These are phyloP conservation scores for Syzygium grande DNA, from an alignment of 345 rosid genomes.

Conservation along the genomic window DNA sequence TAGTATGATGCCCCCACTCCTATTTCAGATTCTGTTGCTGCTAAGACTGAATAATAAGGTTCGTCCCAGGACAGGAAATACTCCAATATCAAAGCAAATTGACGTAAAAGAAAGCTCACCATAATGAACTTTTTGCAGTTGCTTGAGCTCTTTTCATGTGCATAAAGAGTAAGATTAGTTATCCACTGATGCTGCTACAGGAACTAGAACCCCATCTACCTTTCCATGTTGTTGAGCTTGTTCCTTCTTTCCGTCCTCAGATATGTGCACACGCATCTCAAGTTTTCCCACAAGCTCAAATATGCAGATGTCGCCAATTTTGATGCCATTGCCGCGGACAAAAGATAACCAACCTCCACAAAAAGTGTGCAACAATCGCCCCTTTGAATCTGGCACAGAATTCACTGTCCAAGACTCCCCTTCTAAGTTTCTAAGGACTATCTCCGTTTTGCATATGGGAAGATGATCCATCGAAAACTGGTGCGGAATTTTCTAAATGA, in stretches of 20 bases:
- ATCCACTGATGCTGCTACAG: neutral
- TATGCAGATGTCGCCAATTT: conserved; percentile 47
- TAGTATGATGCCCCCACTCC: neutral
- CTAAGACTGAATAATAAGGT: neutral
- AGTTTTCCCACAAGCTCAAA: conserved; percentile 45
- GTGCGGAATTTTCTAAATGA: conserved; percentile 50
- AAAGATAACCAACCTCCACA: conserved; percentile 74
- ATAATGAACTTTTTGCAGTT: neutral
- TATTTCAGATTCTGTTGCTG: neutral
- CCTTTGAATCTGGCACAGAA: conserved; percentile 58
- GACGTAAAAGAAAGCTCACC: neutral
- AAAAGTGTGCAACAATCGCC: conserved; percentile 36
- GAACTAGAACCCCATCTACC: neutral
- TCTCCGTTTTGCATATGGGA: conserved; percentile 47
- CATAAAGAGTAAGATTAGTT: neutral
- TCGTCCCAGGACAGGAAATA: neutral
- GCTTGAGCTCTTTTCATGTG: neutral
- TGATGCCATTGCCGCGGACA: conserved; percentile 44
- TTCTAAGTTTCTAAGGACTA: conserved; percentile 30
- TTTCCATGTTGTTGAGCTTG: neutral
- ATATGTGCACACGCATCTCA: conserved; percentile 54
- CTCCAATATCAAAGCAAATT: neutral
- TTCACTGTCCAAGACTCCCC: conserved; percentile 55
- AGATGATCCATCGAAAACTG: conserved; percentile 47
- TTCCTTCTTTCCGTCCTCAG: conserved; percentile 24